Evolutionary conservation across 257 asterid genomes (phyloP).

Genomic region (Henckelia pumila): DNA sequence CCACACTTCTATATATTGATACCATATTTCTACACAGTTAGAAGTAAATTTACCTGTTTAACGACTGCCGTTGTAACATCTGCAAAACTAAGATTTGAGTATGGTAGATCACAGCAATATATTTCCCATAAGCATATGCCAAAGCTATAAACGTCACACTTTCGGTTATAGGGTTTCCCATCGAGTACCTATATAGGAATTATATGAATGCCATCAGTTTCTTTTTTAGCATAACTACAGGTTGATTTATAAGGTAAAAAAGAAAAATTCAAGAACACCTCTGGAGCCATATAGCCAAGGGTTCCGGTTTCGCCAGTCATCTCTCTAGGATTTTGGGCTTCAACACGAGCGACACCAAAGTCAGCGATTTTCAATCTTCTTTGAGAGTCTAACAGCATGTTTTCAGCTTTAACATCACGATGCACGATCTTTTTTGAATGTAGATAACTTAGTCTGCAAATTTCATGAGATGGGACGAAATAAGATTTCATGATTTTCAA

Average conservation of each 20-base stretch:
- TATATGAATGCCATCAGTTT: background rate
- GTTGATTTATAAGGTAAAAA: no score
- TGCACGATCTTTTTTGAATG: slow-evolving; percentile 79
- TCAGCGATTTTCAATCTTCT: slow-evolving; percentile 77
- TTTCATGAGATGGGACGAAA: no score
- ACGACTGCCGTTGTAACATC: slow-evolving; percentile 89
- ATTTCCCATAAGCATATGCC: slow-evolving; percentile 96
- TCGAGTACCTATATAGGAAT: slow-evolving; percentile 57
- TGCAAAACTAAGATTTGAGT: slow-evolving; percentile 83
- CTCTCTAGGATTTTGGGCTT: slow-evolving; percentile 84
- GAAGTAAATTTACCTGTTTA: slow-evolving; percentile 49
- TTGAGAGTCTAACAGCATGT: slow-evolving; percentile 75
- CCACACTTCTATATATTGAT: no score
- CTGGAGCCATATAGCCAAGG: slow-evolving; percentile 96
- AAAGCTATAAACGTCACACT: slow-evolving; percentile 87
- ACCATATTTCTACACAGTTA: background rate
- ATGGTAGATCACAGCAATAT: slow-evolving; percentile 93
- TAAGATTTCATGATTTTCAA: background rate
- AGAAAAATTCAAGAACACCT: slow-evolving; percentile 44
- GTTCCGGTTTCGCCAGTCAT: slow-evolving; percentile 98
- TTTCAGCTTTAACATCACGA: slow-evolving; percentile 87
- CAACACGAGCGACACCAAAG: slow-evolving; percentile 94
- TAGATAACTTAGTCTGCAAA: slow-evolving; percentile 66
- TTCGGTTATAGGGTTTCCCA: slow-evolving; percentile 79
- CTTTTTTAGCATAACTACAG: background rate